Evolutionary conservation across 805 yeast species (phyloP), one percentile per base, ranked within the genome.

Genomic region (Metschnikowia vanudenii): DNA sequence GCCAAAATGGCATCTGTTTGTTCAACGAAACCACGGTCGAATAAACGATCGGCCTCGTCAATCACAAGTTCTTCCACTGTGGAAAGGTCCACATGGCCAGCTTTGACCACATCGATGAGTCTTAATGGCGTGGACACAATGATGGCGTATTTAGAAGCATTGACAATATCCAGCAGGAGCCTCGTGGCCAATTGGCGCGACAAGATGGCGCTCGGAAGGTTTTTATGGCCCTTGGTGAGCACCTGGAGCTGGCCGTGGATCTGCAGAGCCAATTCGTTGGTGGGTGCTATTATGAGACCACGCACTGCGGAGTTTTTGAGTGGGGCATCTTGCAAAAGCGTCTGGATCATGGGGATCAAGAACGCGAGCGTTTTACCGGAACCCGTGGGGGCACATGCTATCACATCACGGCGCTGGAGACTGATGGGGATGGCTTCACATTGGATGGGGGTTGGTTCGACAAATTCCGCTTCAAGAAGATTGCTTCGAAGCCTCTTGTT

Each of bases 331-430:
- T 58, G 47, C 14, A 72, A 38, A 19, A 71, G 52, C 39, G 65
- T 59, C 55, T 88, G 94, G 17, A 94, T 66, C 56, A 92, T 57
- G 3, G 99, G 99, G 14, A 90, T 79, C 46, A 88, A 69, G 61
- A 86, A 94, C 26, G 97, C 96, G 40, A 94, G 72, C 0, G 99
- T 94, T 63, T 94, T 94, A 74, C 99, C 99, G 4, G 97, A 89
- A 57, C 99, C 99, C 1, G 99, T 94, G 39, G 98, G 98, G 0
- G 98, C 97, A 74, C 97, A 88, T 1, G 96, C 96, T 36, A 94
- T 73, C 29, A 94, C 63, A 61, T 92, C 97, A 49, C 96, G 78
- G 24, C 73, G 76, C 43, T 79, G 74, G 43, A 89, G 67, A 12
- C 88, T 67, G 9, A 81, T 71, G 2, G 99, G 97, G 35, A 94